Evolutionary conservation across 2,329 filamentous ascomycete genomes (phyloP).

Genomic region (Nemania sp.): DNA sequence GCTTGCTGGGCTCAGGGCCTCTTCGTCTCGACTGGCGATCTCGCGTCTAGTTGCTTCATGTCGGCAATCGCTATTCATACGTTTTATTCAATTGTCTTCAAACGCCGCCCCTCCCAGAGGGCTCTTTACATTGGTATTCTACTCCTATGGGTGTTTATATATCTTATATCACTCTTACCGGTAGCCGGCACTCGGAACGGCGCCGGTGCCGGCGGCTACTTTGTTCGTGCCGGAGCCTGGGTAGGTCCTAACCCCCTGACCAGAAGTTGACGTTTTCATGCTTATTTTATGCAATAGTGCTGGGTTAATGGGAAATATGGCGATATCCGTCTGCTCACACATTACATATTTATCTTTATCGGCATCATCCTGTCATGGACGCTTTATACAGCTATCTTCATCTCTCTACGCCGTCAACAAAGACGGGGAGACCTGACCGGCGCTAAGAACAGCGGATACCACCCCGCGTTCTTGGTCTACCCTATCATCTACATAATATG

Average conservation of each 20-base stretch:
- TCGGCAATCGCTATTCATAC: conserved; percentile 69
- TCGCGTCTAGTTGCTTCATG: conserved; percentile 70
- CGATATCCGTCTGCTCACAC: conserved; percentile 58
- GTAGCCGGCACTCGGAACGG: conserved; percentile 51
- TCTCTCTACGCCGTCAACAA: conserved; percentile 39
- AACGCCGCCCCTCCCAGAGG: conserved; percentile 55
- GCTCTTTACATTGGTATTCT: conserved; percentile 55
- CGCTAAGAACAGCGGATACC: conserved; percentile 21
- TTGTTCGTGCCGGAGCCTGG: conserved; percentile 69
- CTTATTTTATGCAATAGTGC: conserved; percentile 49
- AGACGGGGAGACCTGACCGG: conserved; percentile 18
- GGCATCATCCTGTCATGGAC: conserved; percentile 42
- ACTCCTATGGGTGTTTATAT: conserved; percentile 62
- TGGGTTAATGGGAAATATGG: conserved; percentile 62
- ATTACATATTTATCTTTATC: conserved; percentile 67
- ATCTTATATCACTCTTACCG: conserved; percentile 59
- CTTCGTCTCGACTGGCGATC: conserved; percentile 68
- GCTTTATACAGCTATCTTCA: conserved; percentile 46
- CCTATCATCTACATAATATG: conserved; percentile 72
- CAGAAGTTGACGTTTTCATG: background rate
- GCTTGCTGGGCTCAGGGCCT: conserved; percentile 70
- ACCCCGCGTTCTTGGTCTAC: conserved; percentile 66
- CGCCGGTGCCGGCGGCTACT: conserved; percentile 51
- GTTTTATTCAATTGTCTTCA: conserved; percentile 63
- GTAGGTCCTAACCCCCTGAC: conserved; percentile 42